Evolutionary conservation across 148 eudicot species (phyloP), one percentile per base, ranked within the genome.

Genomic region (Rhododendron henanense): DNA sequence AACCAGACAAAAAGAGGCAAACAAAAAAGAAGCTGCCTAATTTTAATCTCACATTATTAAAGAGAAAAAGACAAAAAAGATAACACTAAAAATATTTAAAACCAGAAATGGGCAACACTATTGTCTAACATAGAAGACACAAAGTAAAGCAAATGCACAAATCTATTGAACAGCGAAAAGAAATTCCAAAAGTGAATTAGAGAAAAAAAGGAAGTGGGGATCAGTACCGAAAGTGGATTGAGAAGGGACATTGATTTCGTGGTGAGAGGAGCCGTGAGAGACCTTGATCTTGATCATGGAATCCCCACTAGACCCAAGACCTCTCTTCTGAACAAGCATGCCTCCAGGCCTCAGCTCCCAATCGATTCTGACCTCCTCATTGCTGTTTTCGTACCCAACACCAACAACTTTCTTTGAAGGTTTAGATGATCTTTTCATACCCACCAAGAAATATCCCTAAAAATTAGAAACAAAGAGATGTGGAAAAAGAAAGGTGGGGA

Each of bases 321-420:
- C 85, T 83, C 93, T 91, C 84, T 78, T 93, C 83, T 93, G 94
- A 23, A 93, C 91, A 67, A 90, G 85, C 92, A 91, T 88, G 1
- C 94, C 94, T 37, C 92, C 86, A 16, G 93, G 91, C 44, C 92
- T 89, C 83, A 88, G 86, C 87, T 90, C 90, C 90, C 91, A 87
- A 81, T 88, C 93, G 18, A 84, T 84, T n/a, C 65, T 57, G 33
- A 28, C 59, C 61, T 76, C 84, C 48, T 41, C 84, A 74, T 59
- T 85, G 77, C 45, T 5, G 77, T 57, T 10, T 21, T 74, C 45
- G 48, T 74, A 45, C 47, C 81, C 86, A 35, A 55, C 25, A 35
- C 77, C 44, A 19, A 19, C 65, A 21, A n/a, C 65, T 48, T 71
- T 84, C 78, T 87, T 81, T 74, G 47, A 53, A 79, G 53, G 16